phyloP scores from a whole-genome alignment of 2,329 filamentous ascomycete genomes.

The Mycosphaerella sp. region DNA sequence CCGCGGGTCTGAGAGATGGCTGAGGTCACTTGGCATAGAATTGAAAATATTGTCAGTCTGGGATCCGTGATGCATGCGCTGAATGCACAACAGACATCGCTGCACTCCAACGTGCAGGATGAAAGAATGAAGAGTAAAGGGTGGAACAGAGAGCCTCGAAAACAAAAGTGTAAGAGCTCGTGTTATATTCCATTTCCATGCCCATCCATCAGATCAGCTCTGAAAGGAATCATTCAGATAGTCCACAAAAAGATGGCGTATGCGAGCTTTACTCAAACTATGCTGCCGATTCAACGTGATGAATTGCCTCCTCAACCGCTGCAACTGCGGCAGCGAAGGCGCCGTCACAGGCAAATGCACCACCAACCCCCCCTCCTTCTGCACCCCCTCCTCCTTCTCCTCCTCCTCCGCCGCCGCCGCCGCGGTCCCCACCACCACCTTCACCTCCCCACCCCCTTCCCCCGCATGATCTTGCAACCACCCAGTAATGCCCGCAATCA shows the following conservation, averaged over 20 bases:
- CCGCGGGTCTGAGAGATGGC: too few species aligned
- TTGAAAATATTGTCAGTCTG: too few species aligned
- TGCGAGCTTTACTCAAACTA: conserved; percentile 36
- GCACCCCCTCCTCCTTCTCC: conserved; percentile 49
- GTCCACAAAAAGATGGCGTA: conserved; percentile 37
- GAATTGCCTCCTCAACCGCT: conserved; percentile 70
- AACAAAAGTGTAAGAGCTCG: not conserved
- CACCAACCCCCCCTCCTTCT: conserved; percentile 31
- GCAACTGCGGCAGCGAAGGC: conserved; percentile 63
- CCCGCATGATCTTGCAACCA: conserved; percentile 59
- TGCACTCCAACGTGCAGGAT: too few species aligned
- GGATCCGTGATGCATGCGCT: too few species aligned
- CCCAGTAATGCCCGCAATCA: conserved; percentile 63
- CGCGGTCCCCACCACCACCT: conserved; percentile 36
- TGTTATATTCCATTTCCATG: not conserved
- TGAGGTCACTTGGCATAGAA: too few species aligned
- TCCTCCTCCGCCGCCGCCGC: conserved; percentile 49
- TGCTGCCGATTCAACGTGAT: conserved; percentile 67
- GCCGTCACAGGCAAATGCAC: conserved; percentile 63
- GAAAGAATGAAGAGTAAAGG: too few species aligned
- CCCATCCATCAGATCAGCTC: conserved; percentile 12
- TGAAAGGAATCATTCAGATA: conserved; percentile 39
- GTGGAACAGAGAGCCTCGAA: not conserved
- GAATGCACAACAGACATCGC: too few species aligned
- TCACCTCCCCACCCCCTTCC: conserved; percentile 56